Conservation (phyloP, 1,139 yeast species). For the Eremothecium sinecaudum region DNA sequence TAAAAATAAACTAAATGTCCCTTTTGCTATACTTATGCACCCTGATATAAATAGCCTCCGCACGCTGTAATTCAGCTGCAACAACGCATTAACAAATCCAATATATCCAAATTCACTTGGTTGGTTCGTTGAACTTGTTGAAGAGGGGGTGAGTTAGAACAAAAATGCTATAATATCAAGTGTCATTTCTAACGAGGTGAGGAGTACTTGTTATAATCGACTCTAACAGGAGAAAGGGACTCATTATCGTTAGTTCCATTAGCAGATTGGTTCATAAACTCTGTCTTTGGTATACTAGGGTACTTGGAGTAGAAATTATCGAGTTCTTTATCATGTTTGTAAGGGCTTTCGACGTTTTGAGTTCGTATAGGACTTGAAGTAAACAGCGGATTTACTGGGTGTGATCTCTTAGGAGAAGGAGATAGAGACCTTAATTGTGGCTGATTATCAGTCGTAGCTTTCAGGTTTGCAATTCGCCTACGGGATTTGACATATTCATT, state of each 20-base stretch:
- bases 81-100: too few species aligned
- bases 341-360: conserved; percentile 6
- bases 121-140: too few species aligned
- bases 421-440: conserved; percentile 20
- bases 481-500: conserved; percentile 28
- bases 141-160: too few species aligned
- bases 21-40: too few species aligned
- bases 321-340: conserved; percentile 5
- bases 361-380: conserved; percentile 30
- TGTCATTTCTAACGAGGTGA: conserved; percentile 9
- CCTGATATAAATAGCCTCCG: too few species aligned
- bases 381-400: conserved; percentile 26
- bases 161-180: neutral
- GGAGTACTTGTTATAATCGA: conserved; percentile 25
- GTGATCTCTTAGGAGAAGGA: conserved; percentile 24
- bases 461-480: conserved; percentile 27
- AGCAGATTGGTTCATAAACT: conserved; percentile 13
- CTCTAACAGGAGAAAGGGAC: conserved; percentile 26
- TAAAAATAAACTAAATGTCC: too few species aligned
- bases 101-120: too few species aligned
- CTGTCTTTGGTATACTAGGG: conserved; percentile 29
- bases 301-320: conserved; percentile 24
- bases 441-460: conserved; percentile 23
- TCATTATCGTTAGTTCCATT: conserved; percentile 6
- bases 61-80: too few species aligned